These are phyloP conservation scores for Aureobasidium vineae DNA, from an alignment of 2,329 filamentous ascomycete species.

Conservation along the genomic window DNA sequence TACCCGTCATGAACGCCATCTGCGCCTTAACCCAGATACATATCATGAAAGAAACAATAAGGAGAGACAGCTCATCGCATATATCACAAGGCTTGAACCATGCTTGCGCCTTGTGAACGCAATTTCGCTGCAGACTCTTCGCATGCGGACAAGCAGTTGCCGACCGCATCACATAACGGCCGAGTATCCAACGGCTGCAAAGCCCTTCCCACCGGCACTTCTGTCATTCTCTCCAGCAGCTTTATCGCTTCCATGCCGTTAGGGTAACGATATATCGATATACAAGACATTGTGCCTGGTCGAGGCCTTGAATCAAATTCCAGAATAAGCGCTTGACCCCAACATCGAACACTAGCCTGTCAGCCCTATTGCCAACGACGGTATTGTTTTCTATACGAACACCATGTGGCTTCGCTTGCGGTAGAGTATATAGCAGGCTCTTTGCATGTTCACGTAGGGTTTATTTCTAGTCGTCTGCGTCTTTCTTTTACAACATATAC, in stretches of 20 bases:
- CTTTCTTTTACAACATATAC: background rate
- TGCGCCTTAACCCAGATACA: background rate
- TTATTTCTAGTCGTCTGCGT: background rate
- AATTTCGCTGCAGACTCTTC: background rate
- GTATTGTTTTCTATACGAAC: conserved; percentile 6
- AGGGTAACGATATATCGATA: conserved; percentile 13
- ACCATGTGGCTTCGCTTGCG: background rate
- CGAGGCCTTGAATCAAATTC: background rate
- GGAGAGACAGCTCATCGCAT: conserved; percentile 14
- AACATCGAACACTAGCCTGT: background rate
- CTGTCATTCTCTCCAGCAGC: background rate
- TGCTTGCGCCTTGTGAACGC: background rate
- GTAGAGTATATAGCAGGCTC: background rate
- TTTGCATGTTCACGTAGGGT: background rate
- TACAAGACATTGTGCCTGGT: conserved; percentile 7
- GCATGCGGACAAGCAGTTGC: conserved; percentile 3
- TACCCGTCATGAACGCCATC: background rate
- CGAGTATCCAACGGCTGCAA: conserved; percentile 17
- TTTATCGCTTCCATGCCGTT: background rate
- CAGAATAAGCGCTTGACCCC: background rate
- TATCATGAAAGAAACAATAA: background rate
- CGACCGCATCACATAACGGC: background rate
- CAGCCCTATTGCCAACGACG: conserved; percentile 1
- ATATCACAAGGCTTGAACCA: conserved; percentile 5
- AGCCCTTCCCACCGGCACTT: conserved; percentile 18